Evolutionary conservation across 2,329 filamentous ascomycete genomes (phyloP).

Genomic region (Penicillium sp.): DNA sequence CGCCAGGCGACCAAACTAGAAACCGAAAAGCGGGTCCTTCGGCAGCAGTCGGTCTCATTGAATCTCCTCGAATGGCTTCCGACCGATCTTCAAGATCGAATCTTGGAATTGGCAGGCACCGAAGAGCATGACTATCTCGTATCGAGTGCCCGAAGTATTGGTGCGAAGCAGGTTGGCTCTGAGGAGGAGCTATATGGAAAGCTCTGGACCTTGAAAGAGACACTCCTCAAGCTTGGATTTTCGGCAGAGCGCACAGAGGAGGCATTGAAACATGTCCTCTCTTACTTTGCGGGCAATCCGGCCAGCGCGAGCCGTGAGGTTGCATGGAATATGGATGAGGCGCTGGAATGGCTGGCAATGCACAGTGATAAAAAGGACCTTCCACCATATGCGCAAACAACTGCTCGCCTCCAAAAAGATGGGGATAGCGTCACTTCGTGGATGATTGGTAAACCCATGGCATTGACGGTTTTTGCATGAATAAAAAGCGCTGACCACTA

Average conservation of each 20-base stretch:
- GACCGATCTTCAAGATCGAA: slow-evolving; percentile 73
- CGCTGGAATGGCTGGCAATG: slow-evolving; percentile 86
- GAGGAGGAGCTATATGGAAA: slow-evolving; percentile 80
- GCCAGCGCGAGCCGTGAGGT: slow-evolving; percentile 61
- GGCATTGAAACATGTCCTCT: slow-evolving; percentile 67
- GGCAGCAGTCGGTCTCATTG: slow-evolving; percentile 75
- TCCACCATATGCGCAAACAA: slow-evolving; percentile 67
- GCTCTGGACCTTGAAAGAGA: slow-evolving; percentile 82
- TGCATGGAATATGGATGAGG: slow-evolving; percentile 85
- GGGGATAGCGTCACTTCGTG: slow-evolving; percentile 40
- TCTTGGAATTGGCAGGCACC: slow-evolving; percentile 65
- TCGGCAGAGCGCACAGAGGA: slow-evolving; percentile 64
- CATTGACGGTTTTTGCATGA: slow-evolving; percentile 16
- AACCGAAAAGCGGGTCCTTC: slow-evolving; percentile 81
- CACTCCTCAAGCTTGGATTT: slow-evolving; percentile 71
- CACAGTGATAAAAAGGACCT: slow-evolving; percentile 71
- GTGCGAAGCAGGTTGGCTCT: slow-evolving; percentile 50
- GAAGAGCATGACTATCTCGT: slow-evolving; percentile 46
- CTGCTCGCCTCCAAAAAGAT: slow-evolving; percentile 34
- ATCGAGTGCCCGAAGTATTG: slow-evolving; percentile 30
- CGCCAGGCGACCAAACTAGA: slow-evolving; percentile 78
- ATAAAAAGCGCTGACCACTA: slow-evolving; percentile 32
- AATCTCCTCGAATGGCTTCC: slow-evolving; percentile 78
- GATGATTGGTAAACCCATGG: slow-evolving; percentile 40
- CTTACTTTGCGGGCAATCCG: slow-evolving; percentile 66